phyloP scores from a whole-genome alignment of 306 rosid species.

The Cucurbita moschata region DNA sequence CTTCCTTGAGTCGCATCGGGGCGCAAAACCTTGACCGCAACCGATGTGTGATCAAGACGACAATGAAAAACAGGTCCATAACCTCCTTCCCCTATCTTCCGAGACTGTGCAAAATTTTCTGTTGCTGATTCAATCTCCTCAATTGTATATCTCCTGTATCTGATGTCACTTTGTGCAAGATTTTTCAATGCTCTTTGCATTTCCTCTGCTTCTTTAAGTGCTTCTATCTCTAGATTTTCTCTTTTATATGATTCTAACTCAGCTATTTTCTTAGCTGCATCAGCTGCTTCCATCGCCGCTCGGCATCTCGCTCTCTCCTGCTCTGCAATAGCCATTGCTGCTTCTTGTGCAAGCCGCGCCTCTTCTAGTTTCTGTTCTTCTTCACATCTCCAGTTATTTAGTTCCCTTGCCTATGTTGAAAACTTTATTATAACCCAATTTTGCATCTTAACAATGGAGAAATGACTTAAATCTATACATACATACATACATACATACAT shows the following conservation, averaged over 20 bases:
- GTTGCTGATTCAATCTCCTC: constrained; percentile 83
- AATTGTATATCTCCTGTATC: constrained; percentile 51
- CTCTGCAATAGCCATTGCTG: constrained; percentile 60
- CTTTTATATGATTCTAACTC: constrained; percentile 45
- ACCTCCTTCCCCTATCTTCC: constrained; percentile 87
- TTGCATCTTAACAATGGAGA: background rate
- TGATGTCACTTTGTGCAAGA: constrained; percentile 38
- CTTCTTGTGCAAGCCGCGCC: constrained; percentile 49
- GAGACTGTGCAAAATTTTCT: constrained; percentile 35
- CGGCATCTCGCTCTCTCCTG: constrained; percentile 61
- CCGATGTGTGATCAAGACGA: constrained; percentile 70
- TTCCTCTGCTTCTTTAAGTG: constrained; percentile 57
- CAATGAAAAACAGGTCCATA: constrained; percentile 75
- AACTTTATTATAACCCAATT: background rate
- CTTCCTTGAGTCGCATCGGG: constrained; percentile 69
- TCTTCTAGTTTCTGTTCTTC: constrained; percentile 62
- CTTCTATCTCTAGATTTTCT: constrained; percentile 34
- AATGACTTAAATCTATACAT: background rate
- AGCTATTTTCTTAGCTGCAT: constrained; percentile 69
- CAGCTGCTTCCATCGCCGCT: constrained; percentile 68
- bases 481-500: background rate
- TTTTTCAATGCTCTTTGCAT: constrained; percentile 39
- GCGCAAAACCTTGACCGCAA: constrained; percentile 77
- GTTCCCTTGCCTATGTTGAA: constrained; percentile 40
- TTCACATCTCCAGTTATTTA: constrained; percentile 36